These are phyloP conservation scores for Ramularia endophylla DNA, from an alignment of 2,329 filamentous ascomycete genomes.

Conservation along the genomic window DNA sequence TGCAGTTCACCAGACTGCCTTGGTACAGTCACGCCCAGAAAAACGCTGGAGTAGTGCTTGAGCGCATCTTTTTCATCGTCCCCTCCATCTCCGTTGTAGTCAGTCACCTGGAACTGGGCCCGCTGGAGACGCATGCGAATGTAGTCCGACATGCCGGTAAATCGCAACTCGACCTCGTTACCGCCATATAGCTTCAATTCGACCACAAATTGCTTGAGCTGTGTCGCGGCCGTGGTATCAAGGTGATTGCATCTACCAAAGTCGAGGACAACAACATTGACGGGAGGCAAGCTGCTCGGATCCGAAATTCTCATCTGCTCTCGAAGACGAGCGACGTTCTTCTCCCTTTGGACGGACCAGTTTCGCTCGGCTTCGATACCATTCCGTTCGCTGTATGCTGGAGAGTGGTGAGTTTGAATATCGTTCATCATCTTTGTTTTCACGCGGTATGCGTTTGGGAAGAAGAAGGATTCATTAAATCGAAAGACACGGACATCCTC, in stretches of 20 bases:
- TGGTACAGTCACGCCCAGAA: too few species aligned
- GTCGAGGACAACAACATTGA: conserved; percentile 49
- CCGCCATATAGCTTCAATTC: conserved; percentile 49
- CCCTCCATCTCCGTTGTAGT: conserved; percentile 8
- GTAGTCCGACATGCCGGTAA: conserved; percentile 44
- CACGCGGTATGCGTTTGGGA: conserved; percentile 53
- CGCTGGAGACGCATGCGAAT: conserved; percentile 26
- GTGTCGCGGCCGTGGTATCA: conserved; percentile 48
- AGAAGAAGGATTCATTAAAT: conserved; percentile 54
- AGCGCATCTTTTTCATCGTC: conserved; percentile 2
- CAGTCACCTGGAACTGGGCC: conserved; percentile 16
- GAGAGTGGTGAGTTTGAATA: conserved; percentile 43
- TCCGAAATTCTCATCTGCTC: conserved; percentile 33
- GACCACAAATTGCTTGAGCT: conserved; percentile 44
- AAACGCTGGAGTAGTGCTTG: conserved; percentile 1
- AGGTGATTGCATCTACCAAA: conserved; percentile 48
- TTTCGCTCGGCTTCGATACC: conserved; percentile 39
- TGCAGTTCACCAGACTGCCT: too few species aligned
- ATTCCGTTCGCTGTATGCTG: conserved; percentile 34
- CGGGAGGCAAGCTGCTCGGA: conserved; percentile 29
- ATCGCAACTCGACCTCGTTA: conserved; percentile 40
- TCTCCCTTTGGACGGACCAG: conserved; percentile 51
- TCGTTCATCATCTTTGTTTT: conserved; percentile 47
- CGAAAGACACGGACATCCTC: conserved; percentile 51
- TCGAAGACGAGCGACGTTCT: conserved; percentile 44